phyloP scores from a whole-genome alignment of 345 rosid genomes.

The Dipteronia dyeriana region DNA sequence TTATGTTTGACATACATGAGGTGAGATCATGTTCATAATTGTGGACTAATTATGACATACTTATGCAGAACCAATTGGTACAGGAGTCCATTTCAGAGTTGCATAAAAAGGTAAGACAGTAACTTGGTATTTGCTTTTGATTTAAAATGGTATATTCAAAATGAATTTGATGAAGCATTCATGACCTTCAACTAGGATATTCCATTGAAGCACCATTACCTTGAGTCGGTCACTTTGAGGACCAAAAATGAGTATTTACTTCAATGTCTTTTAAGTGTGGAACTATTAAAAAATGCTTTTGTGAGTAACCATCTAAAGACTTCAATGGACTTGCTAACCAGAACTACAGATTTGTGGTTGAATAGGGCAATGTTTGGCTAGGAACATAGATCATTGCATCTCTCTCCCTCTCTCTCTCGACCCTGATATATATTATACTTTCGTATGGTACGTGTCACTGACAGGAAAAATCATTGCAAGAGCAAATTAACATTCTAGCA shows the following conservation, averaged over 20 bases:
- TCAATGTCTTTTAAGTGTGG: too few relatives aligned
- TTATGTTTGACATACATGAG: neutral
- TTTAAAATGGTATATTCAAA: neutral
- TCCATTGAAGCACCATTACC: neutral
- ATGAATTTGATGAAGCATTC: neutral
- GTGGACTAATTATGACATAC: slow-evolving; percentile 10
- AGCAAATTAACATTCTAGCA: slow-evolving; percentile 52
- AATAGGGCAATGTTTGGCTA: too few relatives aligned
- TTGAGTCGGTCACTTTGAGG: neutral
- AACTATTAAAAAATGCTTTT: neutral
- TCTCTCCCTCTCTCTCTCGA: too few relatives aligned
- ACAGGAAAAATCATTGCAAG: slow-evolving; percentile 61
- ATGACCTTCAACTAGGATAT: neutral
- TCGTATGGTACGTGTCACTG: neutral
- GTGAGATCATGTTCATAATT: neutral
- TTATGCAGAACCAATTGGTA: slow-evolving; percentile 68
- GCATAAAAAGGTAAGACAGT: slow-evolving; percentile 61
- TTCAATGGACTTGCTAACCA: neutral
- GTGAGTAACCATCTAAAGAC: neutral
- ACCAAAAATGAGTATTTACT: too few relatives aligned
- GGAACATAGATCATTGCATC: too few relatives aligned
- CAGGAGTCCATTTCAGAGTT: slow-evolving; percentile 57
- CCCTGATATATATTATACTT: neutral
- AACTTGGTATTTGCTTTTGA: neutral
- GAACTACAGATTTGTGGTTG: too few relatives aligned